These are phyloP conservation scores for Guyanaporus albipodus DNA, from an alignment of 768 basidiomycete species.

Conservation along the genomic window DNA sequence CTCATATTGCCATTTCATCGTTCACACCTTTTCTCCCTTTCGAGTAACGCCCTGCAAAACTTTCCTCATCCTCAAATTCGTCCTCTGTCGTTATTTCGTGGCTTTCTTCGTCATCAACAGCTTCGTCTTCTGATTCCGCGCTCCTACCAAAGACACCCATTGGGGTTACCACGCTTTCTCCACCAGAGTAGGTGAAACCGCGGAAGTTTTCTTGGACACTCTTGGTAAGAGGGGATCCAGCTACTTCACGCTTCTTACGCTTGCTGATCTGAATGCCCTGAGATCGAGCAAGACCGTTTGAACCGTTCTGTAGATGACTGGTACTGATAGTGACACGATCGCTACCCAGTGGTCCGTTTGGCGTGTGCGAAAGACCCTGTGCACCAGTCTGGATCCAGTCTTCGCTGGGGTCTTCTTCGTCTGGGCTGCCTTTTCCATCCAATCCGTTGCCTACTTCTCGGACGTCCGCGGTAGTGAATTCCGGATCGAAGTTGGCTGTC, in stretches of 20 bases:
- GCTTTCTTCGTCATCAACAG: constrained; percentile 49
- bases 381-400: constrained; percentile 42
- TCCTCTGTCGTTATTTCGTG: constrained; percentile 63
- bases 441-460: constrained; percentile 59
- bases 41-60: constrained; percentile 69
- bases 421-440: constrained; percentile 41
- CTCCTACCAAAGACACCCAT: constrained; percentile 37
- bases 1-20: constrained; percentile 33
- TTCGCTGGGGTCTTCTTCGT: constrained; percentile 67
- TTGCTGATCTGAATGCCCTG: constrained; percentile 51
- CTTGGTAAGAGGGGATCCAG: constrained; percentile 74
- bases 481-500: constrained; percentile 96
- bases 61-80: constrained; percentile 64
- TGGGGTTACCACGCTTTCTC: constrained; percentile 57
- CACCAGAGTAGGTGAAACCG: constrained; percentile 87
- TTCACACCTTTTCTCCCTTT: constrained; percentile 45
- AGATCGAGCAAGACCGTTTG: constrained; percentile 15
- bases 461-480: constrained; percentile 93
- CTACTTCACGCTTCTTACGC: constrained; percentile 41
- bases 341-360: constrained; percentile 75
- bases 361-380: constrained; percentile 46
- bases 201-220: constrained; percentile 96
- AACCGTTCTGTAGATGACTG: constrained; percentile 12
- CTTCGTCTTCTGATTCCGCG: constrained; percentile 33
- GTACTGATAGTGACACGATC: constrained; percentile 34